These are phyloP conservation scores for Ehretia macrophylla DNA, from an alignment of 257 asterid species.

Conservation along the genomic window DNA sequence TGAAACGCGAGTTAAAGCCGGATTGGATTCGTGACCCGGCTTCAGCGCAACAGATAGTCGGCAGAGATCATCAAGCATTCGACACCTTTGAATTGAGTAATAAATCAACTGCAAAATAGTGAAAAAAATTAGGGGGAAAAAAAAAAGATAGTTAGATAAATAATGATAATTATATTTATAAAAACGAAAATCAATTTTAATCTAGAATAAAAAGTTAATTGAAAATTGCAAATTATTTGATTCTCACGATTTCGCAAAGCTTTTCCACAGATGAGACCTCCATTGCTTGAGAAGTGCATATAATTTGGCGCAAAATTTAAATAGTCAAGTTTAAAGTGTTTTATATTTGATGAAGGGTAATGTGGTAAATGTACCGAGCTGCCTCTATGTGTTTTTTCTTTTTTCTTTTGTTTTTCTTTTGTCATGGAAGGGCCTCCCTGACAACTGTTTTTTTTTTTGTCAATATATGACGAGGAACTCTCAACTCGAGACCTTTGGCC, in stretches of 20 bases:
- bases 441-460: too few relatives aligned
- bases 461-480: too few relatives aligned
- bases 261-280: conserved; percentile 42
- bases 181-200: background rate
- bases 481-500: too few relatives aligned
- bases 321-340: too few relatives aligned
- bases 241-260: conserved; percentile 55
- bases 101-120: conserved; percentile 54
- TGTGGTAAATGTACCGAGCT: too few relatives aligned
- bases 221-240: background rate
- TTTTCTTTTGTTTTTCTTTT: too few relatives aligned
- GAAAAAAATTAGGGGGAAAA: too few relatives aligned
- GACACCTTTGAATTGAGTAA: conserved; percentile 74
- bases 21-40: conserved; percentile 20
- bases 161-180: conserved; percentile 2
- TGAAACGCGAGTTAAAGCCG: conserved; percentile 55
- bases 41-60: conserved; percentile 61
- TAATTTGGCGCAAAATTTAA: background rate
- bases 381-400: too few relatives aligned
- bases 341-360: too few relatives aligned
- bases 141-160: background rate
- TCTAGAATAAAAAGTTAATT: too few relatives aligned
- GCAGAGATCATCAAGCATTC: conserved; percentile 57
- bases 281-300: conserved; percentile 20
- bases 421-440: too few relatives aligned